Percentiles rank a stretch among this genome's conserved stretches.
Evolutionary conservation across 495 filamentous ascomycete genomes (phyloP).

Genomic region (Penicillium fimorum): DNA sequence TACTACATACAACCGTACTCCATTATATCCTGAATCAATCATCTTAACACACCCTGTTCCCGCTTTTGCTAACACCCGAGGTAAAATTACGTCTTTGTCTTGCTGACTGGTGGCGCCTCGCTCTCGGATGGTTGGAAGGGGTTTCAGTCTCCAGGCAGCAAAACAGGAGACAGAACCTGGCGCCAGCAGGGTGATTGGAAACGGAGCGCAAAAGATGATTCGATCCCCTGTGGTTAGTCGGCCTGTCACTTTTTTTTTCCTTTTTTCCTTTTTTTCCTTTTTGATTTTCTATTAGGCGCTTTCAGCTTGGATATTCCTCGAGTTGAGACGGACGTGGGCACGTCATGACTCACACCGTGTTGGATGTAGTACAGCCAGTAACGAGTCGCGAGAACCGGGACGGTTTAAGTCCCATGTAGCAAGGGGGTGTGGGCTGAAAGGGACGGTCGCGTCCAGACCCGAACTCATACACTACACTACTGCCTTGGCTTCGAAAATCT

Average conservation of each 20-base stretch:
- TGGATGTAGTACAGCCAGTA: constrained; percentile 3
- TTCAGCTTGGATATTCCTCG: not conserved
- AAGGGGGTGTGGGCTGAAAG: not conserved
- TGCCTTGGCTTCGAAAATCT: not conserved
- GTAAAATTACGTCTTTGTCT: not conserved
- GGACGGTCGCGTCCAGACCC: not conserved
- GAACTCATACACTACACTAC: not conserved
- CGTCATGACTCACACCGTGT: constrained; percentile 15
- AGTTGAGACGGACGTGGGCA: constrained; percentile 5
- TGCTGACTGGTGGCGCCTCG: constrained; percentile 4
- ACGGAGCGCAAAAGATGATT: constrained; percentile 14
- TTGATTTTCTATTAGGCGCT: not conserved
- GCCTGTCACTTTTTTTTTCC: not conserved
- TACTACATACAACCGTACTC: not conserved
- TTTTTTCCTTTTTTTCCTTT: not conserved
- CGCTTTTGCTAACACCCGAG: no score
- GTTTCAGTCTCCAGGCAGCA: constrained; percentile 20
- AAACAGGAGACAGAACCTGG: not conserved
- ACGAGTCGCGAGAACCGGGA: not conserved
- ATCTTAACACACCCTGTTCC: no score
- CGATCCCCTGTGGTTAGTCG: not conserved
- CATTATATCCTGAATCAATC: not conserved
- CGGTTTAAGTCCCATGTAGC: not conserved
- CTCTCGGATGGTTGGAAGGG: constrained; percentile 4
- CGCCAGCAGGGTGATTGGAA: constrained; percentile 19